Base-by-base conservation (phyloP, 352 stramenopile species). In the Thraustotheca clavata region DNA sequence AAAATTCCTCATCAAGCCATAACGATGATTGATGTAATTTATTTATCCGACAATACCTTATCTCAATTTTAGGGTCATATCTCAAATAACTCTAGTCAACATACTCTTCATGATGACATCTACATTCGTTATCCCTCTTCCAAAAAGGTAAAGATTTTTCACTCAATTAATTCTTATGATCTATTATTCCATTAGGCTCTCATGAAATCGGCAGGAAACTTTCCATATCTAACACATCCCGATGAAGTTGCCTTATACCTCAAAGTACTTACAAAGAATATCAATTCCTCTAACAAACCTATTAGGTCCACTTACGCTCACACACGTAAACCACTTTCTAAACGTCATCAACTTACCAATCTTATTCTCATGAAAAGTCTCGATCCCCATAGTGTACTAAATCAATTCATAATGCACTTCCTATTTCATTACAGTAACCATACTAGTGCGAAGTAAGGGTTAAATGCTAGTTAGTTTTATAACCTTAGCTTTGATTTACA, bases 231-330 rank as follows among this genome's bases (percentile, higher is more conserved):
- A 4, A 89, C 81, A 26, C 81, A 89, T 27, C 70, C 83, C 26
- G 79, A 89, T 39, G 76, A 91, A 35, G 81, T 89, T 22, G 78
- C 77, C 52, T 83, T 91, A 78, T 71, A 88, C 47, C 57, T 91
- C n/a, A 77, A 24, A 27, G 57, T 62, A 3, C 43, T 2, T 31
- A 11, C 39, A 47, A 47, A 47, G 39, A n/a, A 27, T 24, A 47
- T 47, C 39, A 4, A 47, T 24, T 27, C 39, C 22, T 27, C 27
- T 24, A 43, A 43, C 20, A 20, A 43, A 16, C 16, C 38, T 43
- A 43, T 20, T 43, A 52, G 43, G 43, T 52, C 3, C 43, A 52
- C 43, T 24, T 52, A 11, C 38, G 38, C 38, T 18, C 38, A 16
- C 20, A 43, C 38, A 18, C 38, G 38, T 43, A 16, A 16, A 16